These are phyloP conservation scores for Zizania palustris DNA, from an alignment of 202 grass and related monocot species.

Conservation along the genomic window DNA sequence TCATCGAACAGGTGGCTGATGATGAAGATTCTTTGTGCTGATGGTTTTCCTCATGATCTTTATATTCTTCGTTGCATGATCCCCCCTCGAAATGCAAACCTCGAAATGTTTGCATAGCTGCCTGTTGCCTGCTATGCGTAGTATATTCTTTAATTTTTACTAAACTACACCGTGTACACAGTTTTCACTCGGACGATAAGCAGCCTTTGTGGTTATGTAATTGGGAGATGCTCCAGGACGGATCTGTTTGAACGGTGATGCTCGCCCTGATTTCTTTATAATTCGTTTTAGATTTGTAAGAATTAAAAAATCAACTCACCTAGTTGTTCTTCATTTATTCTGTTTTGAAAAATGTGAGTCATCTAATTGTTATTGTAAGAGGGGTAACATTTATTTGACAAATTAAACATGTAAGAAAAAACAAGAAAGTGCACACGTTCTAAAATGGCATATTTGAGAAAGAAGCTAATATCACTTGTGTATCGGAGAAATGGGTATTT, in stretches of 20 bases:
- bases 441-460: too few species aligned
- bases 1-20: conserved; percentile 98
- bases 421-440: too few species aligned
- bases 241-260: neutral
- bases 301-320: too few species aligned
- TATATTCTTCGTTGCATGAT: conserved; percentile 96
- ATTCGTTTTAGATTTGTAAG: too few species aligned
- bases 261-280: too few species aligned
- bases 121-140: conserved; percentile 35
- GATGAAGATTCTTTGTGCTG: conserved; percentile 98
- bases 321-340: too few species aligned
- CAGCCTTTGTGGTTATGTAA: conserved; percentile 46
- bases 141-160: conserved; percentile 59
- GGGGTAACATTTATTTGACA: too few species aligned
- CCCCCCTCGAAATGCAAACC: neutral
- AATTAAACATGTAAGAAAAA: too few species aligned
- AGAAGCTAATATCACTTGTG: too few species aligned
- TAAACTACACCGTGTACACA: conserved; percentile 60
- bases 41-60: conserved; percentile 99
- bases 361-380: too few species aligned
- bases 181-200: conserved; percentile 47
- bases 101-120: neutral
- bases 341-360: too few species aligned
- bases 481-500: too few species aligned
- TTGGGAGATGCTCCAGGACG: conserved; percentile 30